Conservation (phyloP, 2,329 filamentous ascomycete genomes). For the Pestalotiopsis sp. region DNA sequence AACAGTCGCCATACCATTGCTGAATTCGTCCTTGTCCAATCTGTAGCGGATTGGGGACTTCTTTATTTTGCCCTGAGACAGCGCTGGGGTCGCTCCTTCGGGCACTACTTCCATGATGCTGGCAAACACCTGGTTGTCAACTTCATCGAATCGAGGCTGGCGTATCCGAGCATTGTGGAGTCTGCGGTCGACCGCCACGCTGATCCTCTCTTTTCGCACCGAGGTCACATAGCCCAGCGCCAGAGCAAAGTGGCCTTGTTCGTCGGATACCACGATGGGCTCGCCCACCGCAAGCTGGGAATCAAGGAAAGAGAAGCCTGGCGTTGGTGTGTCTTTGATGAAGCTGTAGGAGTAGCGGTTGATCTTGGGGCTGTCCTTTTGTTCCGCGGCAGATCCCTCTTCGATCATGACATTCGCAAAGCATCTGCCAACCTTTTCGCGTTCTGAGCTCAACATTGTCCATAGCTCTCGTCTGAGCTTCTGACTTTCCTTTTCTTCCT, state of each 20-base stretch:
- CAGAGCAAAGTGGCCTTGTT: constrained; percentile 91
- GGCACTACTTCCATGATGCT: constrained; percentile 86
- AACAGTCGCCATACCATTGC: constrained; percentile 93
- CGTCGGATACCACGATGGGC: constrained; percentile 94
- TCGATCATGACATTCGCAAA: constrained; percentile 87
- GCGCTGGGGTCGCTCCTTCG: constrained; percentile 53
- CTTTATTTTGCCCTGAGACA: constrained; percentile 53
- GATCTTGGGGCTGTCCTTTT: constrained; percentile 75
- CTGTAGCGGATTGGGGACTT: constrained; percentile 70
- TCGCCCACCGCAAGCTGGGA: constrained; percentile 87
- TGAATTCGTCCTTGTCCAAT: constrained; percentile 97
- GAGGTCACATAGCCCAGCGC: constrained; percentile 88
- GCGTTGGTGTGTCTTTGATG: constrained; percentile 63
- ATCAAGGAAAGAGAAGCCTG: constrained; percentile 82
- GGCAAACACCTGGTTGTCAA: constrained; percentile 80
- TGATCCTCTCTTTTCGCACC: constrained; percentile 74
- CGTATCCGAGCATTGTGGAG: constrained; percentile 84
- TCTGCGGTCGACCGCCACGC: constrained; percentile 85
- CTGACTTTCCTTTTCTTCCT: constrained; percentile 89
- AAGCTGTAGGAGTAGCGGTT: constrained; percentile 90
- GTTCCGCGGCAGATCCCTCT: constrained; percentile 72
- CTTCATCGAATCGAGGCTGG: constrained; percentile 73
- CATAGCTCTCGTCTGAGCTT: constrained; percentile 88
- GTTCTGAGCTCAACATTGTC: constrained; percentile 90
- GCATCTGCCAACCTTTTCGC: constrained; percentile 85